Evolutionary conservation across 768 basidiomycete genomes (phyloP).

Genomic region (Rhizopogon sp.): DNA sequence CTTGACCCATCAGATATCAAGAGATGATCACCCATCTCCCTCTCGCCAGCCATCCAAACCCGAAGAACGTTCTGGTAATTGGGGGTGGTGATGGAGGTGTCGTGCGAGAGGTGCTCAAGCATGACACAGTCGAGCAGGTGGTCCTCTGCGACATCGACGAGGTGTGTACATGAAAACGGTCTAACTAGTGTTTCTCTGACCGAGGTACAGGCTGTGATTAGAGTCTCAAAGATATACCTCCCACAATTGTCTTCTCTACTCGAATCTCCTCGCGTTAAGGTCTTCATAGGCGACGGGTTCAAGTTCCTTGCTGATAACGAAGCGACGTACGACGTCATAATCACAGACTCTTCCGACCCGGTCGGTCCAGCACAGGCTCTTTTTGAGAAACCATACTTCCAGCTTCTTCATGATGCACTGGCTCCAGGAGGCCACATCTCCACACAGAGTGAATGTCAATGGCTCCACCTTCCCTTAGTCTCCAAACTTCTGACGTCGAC

Average conservation of each 20-base stretch:
- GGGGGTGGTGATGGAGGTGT: conserved; percentile 99
- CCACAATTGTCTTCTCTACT: conserved; percentile 91
- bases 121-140: conserved; percentile 83
- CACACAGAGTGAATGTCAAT: conserved; percentile 93
- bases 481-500: conserved; percentile 66
- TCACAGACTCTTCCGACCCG: conserved; percentile 98
- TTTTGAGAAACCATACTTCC: conserved; percentile 97
- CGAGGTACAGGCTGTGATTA: conserved; percentile 71
- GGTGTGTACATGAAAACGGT: conserved; percentile 32
- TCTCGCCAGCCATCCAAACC: conserved; percentile 94
- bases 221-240: conserved; percentile 89
- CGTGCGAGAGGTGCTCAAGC: conserved; percentile 95
- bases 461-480: conserved; percentile 91
- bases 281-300: conserved; percentile 93
- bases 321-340: conserved; percentile 90
- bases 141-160: conserved; percentile 98
- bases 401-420: conserved; percentile 87
- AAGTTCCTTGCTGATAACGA: conserved; percentile 90
- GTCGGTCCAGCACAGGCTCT: conserved; percentile 92
- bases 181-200: background rate
- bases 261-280: conserved; percentile 72
- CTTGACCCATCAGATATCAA: conserved; percentile 63
- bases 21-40: conserved; percentile 99
- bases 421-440: conserved; percentile 88
- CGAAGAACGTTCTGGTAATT: conserved; percentile 92